phyloP scores from a whole-genome alignment of 1,139 yeast species.

The Hansenula sp. region DNA sequence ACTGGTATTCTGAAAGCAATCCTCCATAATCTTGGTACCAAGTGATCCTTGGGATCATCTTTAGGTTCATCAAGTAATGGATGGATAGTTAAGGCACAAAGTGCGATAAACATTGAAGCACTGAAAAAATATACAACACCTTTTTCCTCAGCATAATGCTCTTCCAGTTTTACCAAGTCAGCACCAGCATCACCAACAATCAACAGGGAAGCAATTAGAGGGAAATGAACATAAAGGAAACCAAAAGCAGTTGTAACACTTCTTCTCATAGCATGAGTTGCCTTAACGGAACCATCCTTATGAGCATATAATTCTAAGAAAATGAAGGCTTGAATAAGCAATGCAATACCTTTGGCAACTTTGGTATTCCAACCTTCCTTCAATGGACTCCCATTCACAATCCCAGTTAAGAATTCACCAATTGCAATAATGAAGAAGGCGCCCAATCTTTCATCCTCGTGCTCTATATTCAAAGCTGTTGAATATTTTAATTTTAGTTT shows the following conservation, averaged over 20 bases:
- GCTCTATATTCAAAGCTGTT: slow-evolving; percentile 64
- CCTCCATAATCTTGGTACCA: slow-evolving; percentile 11
- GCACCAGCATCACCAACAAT: slow-evolving; percentile 65
- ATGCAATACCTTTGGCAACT: slow-evolving; percentile 45
- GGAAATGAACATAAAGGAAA: slow-evolving; percentile 51
- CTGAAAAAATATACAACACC: slow-evolving; percentile 18
- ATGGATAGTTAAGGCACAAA: slow-evolving; percentile 10
- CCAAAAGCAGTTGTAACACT: slow-evolving; percentile 41
- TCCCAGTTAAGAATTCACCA: slow-evolving; percentile 58
- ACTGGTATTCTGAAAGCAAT: slow-evolving; percentile 20
- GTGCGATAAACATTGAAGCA: slow-evolving; percentile 18
- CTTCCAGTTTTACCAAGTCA: slow-evolving; percentile 32
- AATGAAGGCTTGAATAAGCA: slow-evolving; percentile 47
- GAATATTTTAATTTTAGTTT: slow-evolving; percentile 40
- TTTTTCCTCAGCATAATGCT: slow-evolving; percentile 12
- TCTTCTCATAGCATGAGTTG: slow-evolving; percentile 54
- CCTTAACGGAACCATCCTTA: slow-evolving; percentile 47
- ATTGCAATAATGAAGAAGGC: slow-evolving; percentile 62
- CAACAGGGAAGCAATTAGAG: slow-evolving; percentile 47
- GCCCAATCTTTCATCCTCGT: slow-evolving; percentile 58
- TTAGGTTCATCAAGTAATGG: slow-evolving; percentile 15
- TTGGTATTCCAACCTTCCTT: slow-evolving; percentile 43
- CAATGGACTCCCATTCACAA: slow-evolving; percentile 49
- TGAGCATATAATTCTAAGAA: slow-evolving; percentile 53
- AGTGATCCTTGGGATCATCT: slow-evolving; percentile 10